Base-by-base conservation (phyloP, 805 yeast species). In the Candida coleopterorum region DNA sequence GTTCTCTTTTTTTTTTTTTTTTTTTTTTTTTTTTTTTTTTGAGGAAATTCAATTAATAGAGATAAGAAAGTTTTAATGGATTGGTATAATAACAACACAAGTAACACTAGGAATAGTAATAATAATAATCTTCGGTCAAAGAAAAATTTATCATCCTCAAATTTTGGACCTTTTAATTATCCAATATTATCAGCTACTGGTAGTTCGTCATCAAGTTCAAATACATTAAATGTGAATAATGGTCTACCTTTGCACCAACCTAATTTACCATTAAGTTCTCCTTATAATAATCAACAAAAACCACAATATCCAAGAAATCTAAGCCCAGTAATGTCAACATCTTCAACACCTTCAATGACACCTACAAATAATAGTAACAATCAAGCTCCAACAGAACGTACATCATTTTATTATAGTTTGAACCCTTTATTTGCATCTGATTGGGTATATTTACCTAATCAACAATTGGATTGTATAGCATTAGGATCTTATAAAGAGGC, bases 401-500 rank as follows among this genome's bases (percentile, higher is more conserved):
- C 41, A 11, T 52, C 56, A 18, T 55, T 51, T 34, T 57, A 48
- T 38, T 41, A 52, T 24, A 53, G 62, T 11, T 58, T 50, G 37
- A 44, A 45, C 20, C 68, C 68, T 6, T 49, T 62, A 18, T 62
- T 53, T 41, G 54, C 66, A 29, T 50, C 60, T 4, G 69, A 60
- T 48, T 65, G 71, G 70, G 43, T 43, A 5, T 39, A 39, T 18
- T 31, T 51, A 14, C 42, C 48, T 6, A 49, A 46, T 14, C 47
- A 29, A 3, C 66, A 64, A 2, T 41, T 51, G 9, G 79, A 78
- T 7, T 62, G 70, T 32, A 58, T 85, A 6, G 93, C 86, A 0
- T 53, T 82, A n/a, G 71, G 81, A n/a, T 74, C 95, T 0, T 86
- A 79, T 53, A 74, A 84, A 40, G 97, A 89, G 55, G 95, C 86